Evolutionary conservation across 495 filamentous ascomycete species (phyloP), one percentile per base, ranked within the genome.

Genomic region (Venustampulla echinocandica): DNA sequence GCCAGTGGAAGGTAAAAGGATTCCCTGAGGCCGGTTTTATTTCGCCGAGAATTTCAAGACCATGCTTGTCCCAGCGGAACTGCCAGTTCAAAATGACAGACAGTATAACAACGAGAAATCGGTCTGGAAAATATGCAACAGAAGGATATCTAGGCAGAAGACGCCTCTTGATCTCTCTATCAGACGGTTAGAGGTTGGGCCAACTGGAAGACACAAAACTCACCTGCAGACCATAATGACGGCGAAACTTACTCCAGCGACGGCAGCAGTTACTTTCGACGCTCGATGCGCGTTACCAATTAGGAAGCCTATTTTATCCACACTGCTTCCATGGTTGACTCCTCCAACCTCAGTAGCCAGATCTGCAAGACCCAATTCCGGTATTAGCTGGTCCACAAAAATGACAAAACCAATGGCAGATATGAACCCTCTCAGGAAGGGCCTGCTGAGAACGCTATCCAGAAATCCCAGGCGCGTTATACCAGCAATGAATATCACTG

Each of bases 361-460:
- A 0, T 67, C 60, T n/a, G 71, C 69, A 14, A 99, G 70, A 3
- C 92, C 92, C 58, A 90, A 70, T 61, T 97, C 88, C 2, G 89
- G 87, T 30, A 96, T 84, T 38, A 95, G 67, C 64, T 99, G 92
- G 62, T 97, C 92, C 22, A 96, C 85, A 36, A 93, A 74, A 59
- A 99, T 97, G 37, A 97, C 89, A 35, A 94, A 84, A 25, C 92
- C 92, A 61, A 99, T 87, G 24, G 93, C 90, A 39, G 83, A 90
- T 64, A 99, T 96, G 64, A 99, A 99, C 1, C 92, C 92, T 44
- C 92, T 71, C 22, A 97, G 66, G 52, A 99, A 95, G 0, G 92
- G 93, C 21, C 90, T 71, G 52, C 87, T 94, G 44, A 99, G 71
- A 33, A 99, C 90, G 59, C 84, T 93, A 59, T 99, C 92, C 49